Conservation (phyloP, 306 rosid species). For the Casuarina glauca region DNA sequence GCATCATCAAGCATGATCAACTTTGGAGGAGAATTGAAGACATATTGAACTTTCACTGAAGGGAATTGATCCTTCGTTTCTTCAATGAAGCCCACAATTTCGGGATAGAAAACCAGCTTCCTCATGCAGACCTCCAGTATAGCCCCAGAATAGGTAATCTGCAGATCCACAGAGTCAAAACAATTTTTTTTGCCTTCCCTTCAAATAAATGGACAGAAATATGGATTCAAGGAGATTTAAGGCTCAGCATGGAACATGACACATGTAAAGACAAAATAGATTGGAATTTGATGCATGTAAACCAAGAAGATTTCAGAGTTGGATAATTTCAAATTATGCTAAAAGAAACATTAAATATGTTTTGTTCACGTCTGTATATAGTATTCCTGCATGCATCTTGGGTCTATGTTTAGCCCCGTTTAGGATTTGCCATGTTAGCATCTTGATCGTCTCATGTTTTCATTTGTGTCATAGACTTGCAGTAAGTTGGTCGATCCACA, state of each 20-base stretch:
- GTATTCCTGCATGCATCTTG: neutral
- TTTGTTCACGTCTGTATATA: neutral
- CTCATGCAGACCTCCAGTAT: slow-evolving; percentile 92
- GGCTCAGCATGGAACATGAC: slow-evolving; percentile 13
- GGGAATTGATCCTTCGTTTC: slow-evolving; percentile 80
- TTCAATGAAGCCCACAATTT: slow-evolving; percentile 88
- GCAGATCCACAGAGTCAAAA: slow-evolving; percentile 21
- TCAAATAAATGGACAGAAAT: slow-evolving; percentile 2
- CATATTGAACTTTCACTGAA: slow-evolving; percentile 69
- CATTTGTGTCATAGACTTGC: neutral
- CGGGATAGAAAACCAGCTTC: slow-evolving; percentile 94
- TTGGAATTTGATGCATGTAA: slow-evolving; percentile 8
- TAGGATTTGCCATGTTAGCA: neutral
- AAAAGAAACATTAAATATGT: neutral
- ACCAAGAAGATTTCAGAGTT: neutral
- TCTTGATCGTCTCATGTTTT: neutral
- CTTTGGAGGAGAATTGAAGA: slow-evolving; percentile 90
- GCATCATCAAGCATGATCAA: slow-evolving; percentile 78
- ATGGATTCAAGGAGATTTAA: slow-evolving; percentile 6
- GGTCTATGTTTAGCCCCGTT: neutral
- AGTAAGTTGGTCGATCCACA: neutral
- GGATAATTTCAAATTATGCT: neutral
- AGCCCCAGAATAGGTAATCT: slow-evolving; percentile 85
- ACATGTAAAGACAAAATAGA: neutral
- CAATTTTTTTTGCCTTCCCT: slow-evolving; percentile 2